These are phyloP conservation scores for Plasmodium billcollinsi DNA, from an alignment of 169 alveolate genomes.

Conservation along the genomic window DNA sequence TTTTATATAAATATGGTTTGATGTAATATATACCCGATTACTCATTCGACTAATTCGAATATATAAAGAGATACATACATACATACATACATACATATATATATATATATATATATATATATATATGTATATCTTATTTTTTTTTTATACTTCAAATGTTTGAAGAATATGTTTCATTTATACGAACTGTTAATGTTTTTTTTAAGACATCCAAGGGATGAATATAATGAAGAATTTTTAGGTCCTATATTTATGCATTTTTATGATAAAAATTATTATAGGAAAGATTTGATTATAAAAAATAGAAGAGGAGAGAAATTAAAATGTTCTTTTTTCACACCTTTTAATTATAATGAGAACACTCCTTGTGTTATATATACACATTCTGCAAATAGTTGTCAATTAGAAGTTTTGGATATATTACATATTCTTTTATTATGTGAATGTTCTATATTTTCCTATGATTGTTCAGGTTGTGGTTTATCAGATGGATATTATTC, in stretches of 20 bases:
- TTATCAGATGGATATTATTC: slow-evolving; percentile 68
- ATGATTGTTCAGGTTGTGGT: slow-evolving; percentile 76
- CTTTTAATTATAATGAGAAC: slow-evolving; percentile 71
- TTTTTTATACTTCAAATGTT: no score
- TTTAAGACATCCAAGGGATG: slow-evolving; percentile 75
- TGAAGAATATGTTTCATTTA: slow-evolving; percentile 48
- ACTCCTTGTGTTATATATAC: slow-evolving; percentile 77
- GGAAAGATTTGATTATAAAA: slow-evolving; percentile 55
- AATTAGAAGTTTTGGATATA: slow-evolving; percentile 59
- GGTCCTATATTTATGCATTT: slow-evolving; percentile 73
- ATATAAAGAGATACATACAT: no score
- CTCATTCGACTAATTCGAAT: no score
- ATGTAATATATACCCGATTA: no score
- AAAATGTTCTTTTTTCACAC: slow-evolving; percentile 51
- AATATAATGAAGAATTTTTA: slow-evolving; percentile 64
- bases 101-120: no score
- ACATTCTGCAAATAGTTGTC: slow-evolving; percentile 70
- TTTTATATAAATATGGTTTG: no score
- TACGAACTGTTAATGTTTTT: slow-evolving; percentile 68
- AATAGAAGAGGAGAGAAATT: slow-evolving; percentile 75
- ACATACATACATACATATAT: no score
- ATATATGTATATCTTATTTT: no score
- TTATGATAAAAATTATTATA: slow-evolving; percentile 64
- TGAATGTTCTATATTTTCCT: slow-evolving; percentile 72
- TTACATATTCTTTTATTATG: slow-evolving; percentile 49